Evolutionary conservation across 1,139 yeast species (phyloP).

Genomic region (Candida glucosophila): DNA sequence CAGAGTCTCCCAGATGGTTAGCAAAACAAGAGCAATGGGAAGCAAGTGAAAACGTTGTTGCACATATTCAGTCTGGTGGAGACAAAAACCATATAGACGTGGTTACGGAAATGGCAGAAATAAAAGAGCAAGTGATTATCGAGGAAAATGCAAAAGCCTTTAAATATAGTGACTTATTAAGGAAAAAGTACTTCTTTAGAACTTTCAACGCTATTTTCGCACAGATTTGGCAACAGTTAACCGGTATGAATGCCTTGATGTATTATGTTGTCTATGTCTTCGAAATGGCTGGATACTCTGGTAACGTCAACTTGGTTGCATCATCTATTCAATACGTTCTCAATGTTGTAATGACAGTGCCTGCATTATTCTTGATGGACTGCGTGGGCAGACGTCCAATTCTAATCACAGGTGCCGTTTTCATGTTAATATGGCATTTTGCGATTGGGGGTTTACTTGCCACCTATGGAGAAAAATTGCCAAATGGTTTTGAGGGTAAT

Average conservation of each 20-base stretch:
- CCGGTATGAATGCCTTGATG: constrained; percentile 34
- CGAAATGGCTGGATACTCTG: constrained; percentile 25
- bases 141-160: constrained; percentile 19
- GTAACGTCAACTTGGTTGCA: constrained; percentile 17
- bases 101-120: constrained; percentile 23
- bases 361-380: constrained; percentile 38
- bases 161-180: constrained; percentile 21
- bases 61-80: constrained; percentile 22
- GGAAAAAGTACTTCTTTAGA: constrained; percentile 20
- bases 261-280: constrained; percentile 27
- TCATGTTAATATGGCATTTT: constrained; percentile 34
- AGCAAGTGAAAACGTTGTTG: constrained; percentile 23
- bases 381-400: constrained; percentile 46
- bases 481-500: constrained; percentile 21
- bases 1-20: constrained; percentile 31
- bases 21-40: constrained; percentile 29
- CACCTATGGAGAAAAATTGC: constrained; percentile 27
- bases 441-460: constrained; percentile 41
- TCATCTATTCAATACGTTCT: constrained; percentile 28
- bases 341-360: constrained; percentile 34
- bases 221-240: constrained; percentile 30
- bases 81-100: constrained; percentile 23
- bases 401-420: constrained; percentile 32
- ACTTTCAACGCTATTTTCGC: constrained; percentile 23
- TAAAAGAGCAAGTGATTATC: constrained; percentile 21